Percentiles rank a stretch among this genome's conserved stretches.
These are phyloP conservation scores for Nymphaea colorata DNA, from an alignment of 164 flowering plant species.

Conservation along the genomic window DNA sequence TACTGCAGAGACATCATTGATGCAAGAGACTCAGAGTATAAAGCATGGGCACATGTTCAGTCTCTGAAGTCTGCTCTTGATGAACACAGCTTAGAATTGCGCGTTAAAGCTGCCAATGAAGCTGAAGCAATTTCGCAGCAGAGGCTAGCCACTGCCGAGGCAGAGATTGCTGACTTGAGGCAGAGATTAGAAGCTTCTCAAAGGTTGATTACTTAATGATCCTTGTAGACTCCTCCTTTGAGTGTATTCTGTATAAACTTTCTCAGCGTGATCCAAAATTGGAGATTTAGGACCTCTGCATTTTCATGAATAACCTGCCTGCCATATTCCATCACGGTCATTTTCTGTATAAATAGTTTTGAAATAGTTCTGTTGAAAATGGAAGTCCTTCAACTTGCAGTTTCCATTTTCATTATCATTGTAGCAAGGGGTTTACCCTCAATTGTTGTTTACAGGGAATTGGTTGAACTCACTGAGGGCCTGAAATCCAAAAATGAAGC, in stretches of 20 bases:
- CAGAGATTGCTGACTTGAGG: conserved; percentile 84
- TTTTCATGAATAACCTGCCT: too few relatives aligned
- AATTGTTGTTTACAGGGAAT: conserved; percentile 38
- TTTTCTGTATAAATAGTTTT: too few relatives aligned
- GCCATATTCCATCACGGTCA: too few relatives aligned
- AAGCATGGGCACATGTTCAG: conserved; percentile 91
- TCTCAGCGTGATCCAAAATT: neutral
- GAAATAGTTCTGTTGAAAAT: neutral
- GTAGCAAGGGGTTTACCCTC: neutral
- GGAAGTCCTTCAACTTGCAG: neutral
- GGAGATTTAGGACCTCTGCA: too few relatives aligned
- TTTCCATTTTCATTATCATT: neutral
- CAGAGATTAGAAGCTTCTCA: conserved; percentile 63
- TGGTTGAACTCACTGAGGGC: conserved; percentile 35
- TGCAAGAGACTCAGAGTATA: conserved; percentile 72
- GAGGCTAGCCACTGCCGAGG: conserved; percentile 87
- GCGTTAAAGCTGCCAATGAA: conserved; percentile 88
- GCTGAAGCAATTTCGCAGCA: conserved; percentile 93
- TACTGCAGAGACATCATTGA: conserved; percentile 53
- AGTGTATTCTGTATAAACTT: neutral
- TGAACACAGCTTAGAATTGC: conserved; percentile 71
- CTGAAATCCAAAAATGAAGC: conserved; percentile 86
- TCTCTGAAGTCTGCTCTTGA: conserved; percentile 73
- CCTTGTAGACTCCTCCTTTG: neutral
- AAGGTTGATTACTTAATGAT: conserved; percentile 29